phyloP scores from a whole-genome alignment of 2,329 filamentous ascomycete genomes.

The Cercospora sp. region DNA sequence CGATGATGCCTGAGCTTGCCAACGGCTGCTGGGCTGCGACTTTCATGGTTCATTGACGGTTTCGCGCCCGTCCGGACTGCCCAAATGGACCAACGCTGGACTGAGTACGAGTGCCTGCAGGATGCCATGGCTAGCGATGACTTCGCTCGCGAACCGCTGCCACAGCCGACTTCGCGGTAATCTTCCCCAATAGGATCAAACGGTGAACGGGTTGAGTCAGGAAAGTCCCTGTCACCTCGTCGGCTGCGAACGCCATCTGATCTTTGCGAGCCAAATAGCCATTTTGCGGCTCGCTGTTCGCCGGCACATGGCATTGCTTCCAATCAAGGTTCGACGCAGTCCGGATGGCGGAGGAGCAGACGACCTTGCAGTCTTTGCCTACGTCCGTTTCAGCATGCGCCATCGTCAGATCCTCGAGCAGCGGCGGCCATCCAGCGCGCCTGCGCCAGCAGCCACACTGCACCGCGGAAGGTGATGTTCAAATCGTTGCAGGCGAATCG shows the following conservation, averaged over 20 bases:
- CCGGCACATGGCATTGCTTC: neutral
- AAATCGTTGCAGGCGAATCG: neutral
- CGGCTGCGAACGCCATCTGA: neutral
- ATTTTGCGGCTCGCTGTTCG: neutral
- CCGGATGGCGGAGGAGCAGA: neutral
- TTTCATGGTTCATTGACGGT: neutral
- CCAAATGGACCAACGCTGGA: neutral
- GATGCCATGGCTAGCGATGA: conserved; percentile 7
- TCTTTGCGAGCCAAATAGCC: neutral
- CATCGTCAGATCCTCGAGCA: neutral
- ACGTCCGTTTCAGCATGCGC: neutral
- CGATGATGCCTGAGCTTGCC: neutral
- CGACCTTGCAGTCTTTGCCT: conserved; percentile 6
- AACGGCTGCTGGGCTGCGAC: neutral
- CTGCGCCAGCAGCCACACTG: neutral
- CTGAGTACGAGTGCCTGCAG: neutral
- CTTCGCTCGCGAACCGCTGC: neutral
- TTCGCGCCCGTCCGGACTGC: neutral
- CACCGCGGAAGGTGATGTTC: neutral
- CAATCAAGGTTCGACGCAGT: neutral
- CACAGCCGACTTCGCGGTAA: neutral
- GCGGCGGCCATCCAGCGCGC: neutral
- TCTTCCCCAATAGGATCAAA: neutral
- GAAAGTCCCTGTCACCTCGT: neutral
- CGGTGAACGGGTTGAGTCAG: conserved; percentile 12